Base-by-base conservation (phyloP, 768 basidiomycete genomes). In the Mrakia hoshinonis region DNA sequence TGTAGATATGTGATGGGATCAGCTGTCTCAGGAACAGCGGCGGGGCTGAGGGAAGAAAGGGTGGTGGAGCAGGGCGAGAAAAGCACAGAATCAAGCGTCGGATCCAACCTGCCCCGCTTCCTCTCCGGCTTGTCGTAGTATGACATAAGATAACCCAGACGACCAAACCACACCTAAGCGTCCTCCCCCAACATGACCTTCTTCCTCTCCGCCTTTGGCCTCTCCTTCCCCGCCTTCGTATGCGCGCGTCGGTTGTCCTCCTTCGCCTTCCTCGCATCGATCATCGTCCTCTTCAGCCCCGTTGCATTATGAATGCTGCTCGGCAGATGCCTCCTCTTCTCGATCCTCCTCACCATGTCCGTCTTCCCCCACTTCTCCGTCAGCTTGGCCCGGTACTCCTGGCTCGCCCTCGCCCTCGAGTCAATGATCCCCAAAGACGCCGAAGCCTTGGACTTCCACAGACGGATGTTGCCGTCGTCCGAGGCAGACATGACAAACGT, bases 361-460 rank as follows among this genome's bases (percentile, higher is more conserved):
- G 95, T 92, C 74, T 87, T 83, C 78, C 88, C 89, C 93, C 94
- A 99, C 75, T 90, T 84, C 74, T 92, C 86, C 77, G 89, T 87
- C 71, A 99, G 86, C 73, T 85, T 88, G 46, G 91, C 87, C 26
- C 96, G 84, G 81, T 98, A 98, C 79, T 98, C 94, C 74, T 94
- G 89, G 11, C 89, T 86, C 2, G 92, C 90, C 55, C 91, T 85
- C 78, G 98, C 95, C 68, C 92, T 84, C 20, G 91, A 88, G 66
- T 91, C 92, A 74, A 97, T 81, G 36, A 96, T 85, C 11, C 95
- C 96, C 46, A 99, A 83, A 79, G 91, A 94, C 75, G 93, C 92
- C 0, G 90, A 88, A 0, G 94, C 91, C 70, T 90, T 89, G 26
- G 91, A 87, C 79, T 97, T 97, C 94, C 94, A 96, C 77, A 97